phyloP scores from a whole-genome alignment of 2,329 filamentous ascomycete genomes.

The Aurifilum marmelostoma region DNA sequence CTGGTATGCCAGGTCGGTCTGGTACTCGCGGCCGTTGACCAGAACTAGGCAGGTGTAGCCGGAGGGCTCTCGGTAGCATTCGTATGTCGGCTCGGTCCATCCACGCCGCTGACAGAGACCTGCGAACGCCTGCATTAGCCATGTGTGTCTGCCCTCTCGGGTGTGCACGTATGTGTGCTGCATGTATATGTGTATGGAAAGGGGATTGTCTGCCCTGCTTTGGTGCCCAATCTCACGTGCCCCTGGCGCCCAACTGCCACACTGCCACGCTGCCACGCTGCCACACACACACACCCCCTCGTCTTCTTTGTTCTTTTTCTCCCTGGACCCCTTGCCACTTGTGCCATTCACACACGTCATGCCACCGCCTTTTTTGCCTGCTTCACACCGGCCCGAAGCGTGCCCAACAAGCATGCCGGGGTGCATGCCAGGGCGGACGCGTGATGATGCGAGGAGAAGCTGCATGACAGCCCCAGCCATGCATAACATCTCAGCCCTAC shows the following conservation, averaged over 20 bases:
- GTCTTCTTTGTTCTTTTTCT: not conserved
- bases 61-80: slow-evolving; percentile 72
- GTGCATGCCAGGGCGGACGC: slow-evolving; percentile 23
- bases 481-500: slow-evolving; percentile 38
- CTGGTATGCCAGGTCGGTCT: slow-evolving; percentile 84
- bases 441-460: slow-evolving; percentile 36
- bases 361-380: slow-evolving; percentile 9
- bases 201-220: slow-evolving; percentile 23
- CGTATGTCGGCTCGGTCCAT: slow-evolving; percentile 90
- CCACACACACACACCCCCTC: not conserved
- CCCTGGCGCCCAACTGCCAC: slow-evolving; percentile 23
- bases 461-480: slow-evolving; percentile 43
- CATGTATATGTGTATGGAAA: not conserved
- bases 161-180: slow-evolving; percentile 16
- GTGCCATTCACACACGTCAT: slow-evolving; percentile 19
- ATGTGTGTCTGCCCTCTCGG: slow-evolving; percentile 14
- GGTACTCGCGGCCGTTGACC: slow-evolving; percentile 96
- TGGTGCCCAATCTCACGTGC: slow-evolving; percentile 1
- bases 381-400: slow-evolving; percentile 8
- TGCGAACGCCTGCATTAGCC: slow-evolving; percentile 45
- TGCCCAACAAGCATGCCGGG: slow-evolving; percentile 25
- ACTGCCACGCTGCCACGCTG: not conserved
- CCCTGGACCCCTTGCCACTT: slow-evolving; percentile 5
- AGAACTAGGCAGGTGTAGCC: slow-evolving; percentile 90
- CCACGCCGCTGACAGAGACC: slow-evolving; percentile 93